Base-by-base conservation (phyloP, 495 filamentous ascomycete genomes). In the Chlorociboria aeruginascens region DNA sequence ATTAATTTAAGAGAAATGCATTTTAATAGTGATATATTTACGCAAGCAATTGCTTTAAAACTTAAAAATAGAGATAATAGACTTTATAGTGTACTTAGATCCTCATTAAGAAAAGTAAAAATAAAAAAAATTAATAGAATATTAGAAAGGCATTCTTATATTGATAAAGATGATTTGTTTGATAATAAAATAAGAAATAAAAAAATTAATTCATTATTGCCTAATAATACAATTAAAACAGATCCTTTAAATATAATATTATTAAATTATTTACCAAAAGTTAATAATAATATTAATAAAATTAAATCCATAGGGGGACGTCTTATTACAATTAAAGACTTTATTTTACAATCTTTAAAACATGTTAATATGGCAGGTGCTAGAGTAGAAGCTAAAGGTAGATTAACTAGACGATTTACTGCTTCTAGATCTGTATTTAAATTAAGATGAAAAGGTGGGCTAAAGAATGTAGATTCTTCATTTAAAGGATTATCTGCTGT, bases 21-120 rank as follows among this genome's bases (percentile, higher is more conserved):
- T 43, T 38, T 43, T 20, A 50, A 50, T 43, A 50, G 39, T 53
- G 53, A 44, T 45, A 59, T 52, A 42, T 54, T 46, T 57, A 59
- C 48, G 51, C 43, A 54, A 51, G 43, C 45, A 50, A 30, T 53
- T 34, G 38, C 53, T 50, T 59, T 46, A 54, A 57, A 49, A 54
- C 38, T 59, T 43, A 53, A 32, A 48, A 49, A 49, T 43, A 53
- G 29, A 53, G 16, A 48, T 20, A 47, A 58, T 52, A 56, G 51
- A 40, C 36, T 57, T 14, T 54, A 37, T 43, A 46, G 48, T 54
- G 35, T 48, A 45, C 38, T 59, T 40, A 49, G 34, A 32, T 43
- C 48, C 14, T 55, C 49, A 56, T 32, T 59, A 54, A 55, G 40
- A 37, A 58, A 54, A 58, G 41, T 49, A 45, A 46, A 59, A 34